Evolutionary conservation across 1,284 basidiomycete genomes (phyloP).

Genomic region (Omphalotus olearius): DNA sequence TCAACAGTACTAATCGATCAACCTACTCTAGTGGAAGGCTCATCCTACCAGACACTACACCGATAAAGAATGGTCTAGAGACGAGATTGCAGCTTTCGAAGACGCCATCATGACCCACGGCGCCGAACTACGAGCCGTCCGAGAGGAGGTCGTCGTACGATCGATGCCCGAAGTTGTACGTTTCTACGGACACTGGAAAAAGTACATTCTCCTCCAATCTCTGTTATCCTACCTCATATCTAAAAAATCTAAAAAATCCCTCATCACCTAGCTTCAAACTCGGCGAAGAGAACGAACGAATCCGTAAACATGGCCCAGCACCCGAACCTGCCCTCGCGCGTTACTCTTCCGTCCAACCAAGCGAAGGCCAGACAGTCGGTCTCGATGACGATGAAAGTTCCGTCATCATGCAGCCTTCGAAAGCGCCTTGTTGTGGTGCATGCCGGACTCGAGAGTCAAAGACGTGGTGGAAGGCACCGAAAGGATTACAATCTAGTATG

Average conservation of each 20-base stretch:
- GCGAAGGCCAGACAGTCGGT: slow-evolving; percentile 36
- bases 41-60: slow-evolving; percentile 55
- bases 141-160: slow-evolving; percentile 70
- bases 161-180: slow-evolving; percentile 76
- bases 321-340: slow-evolving; percentile 34
- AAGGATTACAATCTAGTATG: slow-evolving; percentile 64
- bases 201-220: slow-evolving; percentile 34
- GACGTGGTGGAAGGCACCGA: slow-evolving; percentile 85
- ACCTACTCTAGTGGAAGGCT: slow-evolving; percentile 60
- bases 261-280: slow-evolving; percentile 47
- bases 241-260: too few relatives aligned
- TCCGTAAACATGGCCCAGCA: slow-evolving; percentile 43
- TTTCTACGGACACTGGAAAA: slow-evolving; percentile 86
- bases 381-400: slow-evolving; percentile 75
- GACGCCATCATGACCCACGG: slow-evolving; percentile 68
- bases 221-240: slow-evolving; percentile 8
- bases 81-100: slow-evolving; percentile 74
- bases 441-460: slow-evolving; percentile 74
- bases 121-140: slow-evolving; percentile 74
- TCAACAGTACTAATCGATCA: neutral
- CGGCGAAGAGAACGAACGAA: slow-evolving; percentile 57
- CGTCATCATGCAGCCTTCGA: slow-evolving; percentile 51
- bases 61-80: slow-evolving; percentile 68
- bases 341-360: slow-evolving; percentile 36
- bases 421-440: slow-evolving; percentile 66